A percentile compares a stretch with the other conserved stretches of the same genome.
These are phyloP conservation scores for Suillus fuscotomentosus DNA, from an alignment of 768 basidiomycete genomes.

Conservation along the genomic window DNA sequence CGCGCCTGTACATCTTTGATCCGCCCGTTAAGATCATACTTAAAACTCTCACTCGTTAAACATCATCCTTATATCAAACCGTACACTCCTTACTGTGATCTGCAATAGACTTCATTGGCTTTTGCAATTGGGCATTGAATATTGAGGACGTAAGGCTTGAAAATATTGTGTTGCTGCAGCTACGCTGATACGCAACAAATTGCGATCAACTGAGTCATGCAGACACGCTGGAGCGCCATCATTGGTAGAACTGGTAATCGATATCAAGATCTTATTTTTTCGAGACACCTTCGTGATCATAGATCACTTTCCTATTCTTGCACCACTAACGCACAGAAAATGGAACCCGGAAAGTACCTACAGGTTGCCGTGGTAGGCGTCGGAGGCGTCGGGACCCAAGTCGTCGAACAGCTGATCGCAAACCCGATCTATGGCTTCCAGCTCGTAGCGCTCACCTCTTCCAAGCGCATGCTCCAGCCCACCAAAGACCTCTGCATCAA, in stretches of 20 bases:
- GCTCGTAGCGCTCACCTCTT: conserved; percentile 69
- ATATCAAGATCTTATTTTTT: neutral
- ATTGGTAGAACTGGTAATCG: neutral
- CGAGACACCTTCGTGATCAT: neutral
- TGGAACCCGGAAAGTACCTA: conserved; percentile 27
- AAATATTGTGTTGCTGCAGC: too few species aligned
- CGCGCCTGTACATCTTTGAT: conserved; percentile 14
- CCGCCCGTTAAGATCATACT: conserved; percentile 14
- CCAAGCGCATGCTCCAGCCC: conserved; percentile 57
- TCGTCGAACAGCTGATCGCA: conserved; percentile 77
- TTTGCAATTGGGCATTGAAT: neutral
- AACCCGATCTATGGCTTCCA: conserved; percentile 61
- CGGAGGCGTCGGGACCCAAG: conserved; percentile 89
- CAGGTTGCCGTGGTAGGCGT: conserved; percentile 83
- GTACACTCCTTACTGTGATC: conserved; percentile 28
- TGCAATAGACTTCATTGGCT: conserved; percentile 21
- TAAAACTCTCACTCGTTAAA: conserved; percentile 24
- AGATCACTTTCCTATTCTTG: neutral
- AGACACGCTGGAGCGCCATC: neutral
- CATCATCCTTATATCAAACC: conserved; percentile 14
- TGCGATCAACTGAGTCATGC: neutral
- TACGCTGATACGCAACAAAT: neutral
- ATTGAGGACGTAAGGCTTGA: neutral
- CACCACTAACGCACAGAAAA: neutral
- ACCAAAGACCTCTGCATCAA: conserved; percentile 40